Percentiles rank a stretch among this genome's conserved stretches.
Conservation (phyloP, 805 yeast species). For the Candida maris region DNA sequence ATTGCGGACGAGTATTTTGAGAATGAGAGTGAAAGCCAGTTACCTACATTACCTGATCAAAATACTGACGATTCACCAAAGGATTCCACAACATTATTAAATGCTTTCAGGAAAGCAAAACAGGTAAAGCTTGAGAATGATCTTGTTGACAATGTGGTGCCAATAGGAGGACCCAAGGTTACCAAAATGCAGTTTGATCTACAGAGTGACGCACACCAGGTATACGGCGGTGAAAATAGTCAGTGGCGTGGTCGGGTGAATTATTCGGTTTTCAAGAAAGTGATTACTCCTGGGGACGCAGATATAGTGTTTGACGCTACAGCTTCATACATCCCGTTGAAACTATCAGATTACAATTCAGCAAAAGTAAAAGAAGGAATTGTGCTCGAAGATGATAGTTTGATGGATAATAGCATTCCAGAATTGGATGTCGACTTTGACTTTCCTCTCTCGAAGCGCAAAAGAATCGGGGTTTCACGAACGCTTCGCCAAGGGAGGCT, state of each 20-base stretch:
- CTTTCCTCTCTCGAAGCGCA: constrained; percentile 4
- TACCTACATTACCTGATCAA: no score
- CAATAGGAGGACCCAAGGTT: constrained; percentile 6
- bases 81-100: background rate
- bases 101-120: constrained; percentile 10
- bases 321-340: constrained; percentile 11
- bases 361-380: constrained; percentile 12
- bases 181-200: constrained; percentile 8
- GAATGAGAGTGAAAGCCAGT: no score
- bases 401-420: constrained; percentile 7
- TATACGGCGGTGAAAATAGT: constrained; percentile 9
- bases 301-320: constrained; percentile 21
- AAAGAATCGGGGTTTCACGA: background rate
- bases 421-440: constrained; percentile 19
- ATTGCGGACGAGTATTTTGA: no score
- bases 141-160: constrained; percentile 1
- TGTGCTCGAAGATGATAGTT: constrained; percentile 4
- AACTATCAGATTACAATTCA: constrained; percentile 13
- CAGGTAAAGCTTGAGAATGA: constrained; percentile 6
- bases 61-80: no score
- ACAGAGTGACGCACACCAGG: constrained; percentile 1
- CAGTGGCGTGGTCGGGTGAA: constrained; percentile 15
- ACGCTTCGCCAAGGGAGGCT: background rate
- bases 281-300: constrained; percentile 1
- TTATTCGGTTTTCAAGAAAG: constrained; percentile 16